Evolutionary conservation across 2,329 filamentous ascomycete species (phyloP).

Genomic region (Scytalidium lignicola): DNA sequence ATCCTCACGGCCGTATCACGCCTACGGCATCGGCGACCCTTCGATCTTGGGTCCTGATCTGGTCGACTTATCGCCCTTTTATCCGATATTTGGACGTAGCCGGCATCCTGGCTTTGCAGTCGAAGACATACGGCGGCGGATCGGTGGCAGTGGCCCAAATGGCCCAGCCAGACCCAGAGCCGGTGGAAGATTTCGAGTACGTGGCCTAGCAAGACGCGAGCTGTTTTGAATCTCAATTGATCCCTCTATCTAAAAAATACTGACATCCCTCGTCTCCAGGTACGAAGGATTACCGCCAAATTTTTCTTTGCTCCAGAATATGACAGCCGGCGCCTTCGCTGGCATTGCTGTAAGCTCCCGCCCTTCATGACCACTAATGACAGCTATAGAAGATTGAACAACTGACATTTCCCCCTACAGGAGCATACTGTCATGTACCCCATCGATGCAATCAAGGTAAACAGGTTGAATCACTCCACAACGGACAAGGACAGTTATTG

Average conservation of each 20-base stretch:
- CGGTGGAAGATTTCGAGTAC: conserved; percentile 63
- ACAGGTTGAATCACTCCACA: conserved; percentile 5
- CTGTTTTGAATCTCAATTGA: conserved; percentile 3
- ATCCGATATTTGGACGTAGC: conserved; percentile 14
- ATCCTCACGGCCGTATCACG: no score
- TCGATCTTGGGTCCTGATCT: background rate
- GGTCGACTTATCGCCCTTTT: background rate
- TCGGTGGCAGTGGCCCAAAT: conserved; percentile 62
- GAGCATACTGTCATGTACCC: conserved; percentile 99
- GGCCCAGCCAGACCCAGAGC: conserved; percentile 62
- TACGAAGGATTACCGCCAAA: conserved; percentile 94
- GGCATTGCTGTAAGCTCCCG: conserved; percentile 40
- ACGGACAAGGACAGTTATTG: conserved; percentile 8
- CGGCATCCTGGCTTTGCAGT: conserved; percentile 59
- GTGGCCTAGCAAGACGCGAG: conserved; percentile 25
- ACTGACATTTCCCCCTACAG: conserved; percentile 39
- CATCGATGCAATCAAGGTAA: conserved; percentile 93
- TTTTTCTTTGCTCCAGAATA: conserved; percentile 90
- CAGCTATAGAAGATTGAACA: conserved; percentile 11
- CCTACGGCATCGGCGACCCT: background rate
- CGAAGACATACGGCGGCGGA: conserved; percentile 56
- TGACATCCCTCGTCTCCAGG: conserved; percentile 34
- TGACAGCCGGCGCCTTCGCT: conserved; percentile 93
- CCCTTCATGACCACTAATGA: conserved; percentile 8
- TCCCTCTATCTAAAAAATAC: conserved; percentile 5